phyloP scores from a whole-genome alignment of 2,329 filamentous ascomycete genomes.

The Aphanoascus verrucosus region DNA sequence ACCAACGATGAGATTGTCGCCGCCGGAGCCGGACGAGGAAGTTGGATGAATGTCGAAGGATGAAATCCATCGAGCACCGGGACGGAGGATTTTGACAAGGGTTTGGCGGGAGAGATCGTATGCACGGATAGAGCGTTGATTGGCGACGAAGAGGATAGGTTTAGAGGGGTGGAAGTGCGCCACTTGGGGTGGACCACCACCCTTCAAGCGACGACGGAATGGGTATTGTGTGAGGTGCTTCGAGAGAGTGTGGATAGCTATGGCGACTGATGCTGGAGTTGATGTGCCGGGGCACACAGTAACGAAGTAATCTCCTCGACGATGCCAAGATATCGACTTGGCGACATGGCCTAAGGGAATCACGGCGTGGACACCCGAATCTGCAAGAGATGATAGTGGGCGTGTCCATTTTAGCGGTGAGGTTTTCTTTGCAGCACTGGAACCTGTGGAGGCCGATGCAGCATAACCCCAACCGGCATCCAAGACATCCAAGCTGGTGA shows the following conservation, averaged over 20 bases:
- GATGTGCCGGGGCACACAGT: conserved; percentile 64
- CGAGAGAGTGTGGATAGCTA: conserved; percentile 87
- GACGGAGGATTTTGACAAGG: conserved; percentile 84
- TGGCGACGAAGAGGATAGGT: conserved; percentile 91
- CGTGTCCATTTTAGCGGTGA: conserved; percentile 73
- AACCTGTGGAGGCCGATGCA: conserved; percentile 48
- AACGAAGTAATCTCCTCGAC: conserved; percentile 85
- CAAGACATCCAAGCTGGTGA: conserved; percentile 62
- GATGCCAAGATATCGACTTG: conserved; percentile 88
- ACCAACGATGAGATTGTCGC: conserved; percentile 87
- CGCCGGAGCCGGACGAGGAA: conserved; percentile 83
- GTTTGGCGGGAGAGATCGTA: conserved; percentile 90
- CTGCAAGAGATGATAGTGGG: conserved; percentile 61
- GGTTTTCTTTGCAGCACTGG: conserved; percentile 53
- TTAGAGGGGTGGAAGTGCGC: conserved; percentile 91
- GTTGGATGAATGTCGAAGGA: conserved; percentile 80
- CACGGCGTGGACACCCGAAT: conserved; percentile 65
- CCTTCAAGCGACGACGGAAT: conserved; percentile 62
- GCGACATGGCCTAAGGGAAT: conserved; percentile 68
- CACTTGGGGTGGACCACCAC: conserved; percentile 67
- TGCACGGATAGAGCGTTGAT: conserved; percentile 80
- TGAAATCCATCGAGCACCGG: conserved; percentile 88
- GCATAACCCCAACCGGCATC: conserved; percentile 91
- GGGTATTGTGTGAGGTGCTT: conserved; percentile 93
- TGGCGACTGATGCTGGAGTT: conserved; percentile 48